Base-by-base conservation (phyloP, 164 flowering plant genomes). In the Platanus orientalis region DNA sequence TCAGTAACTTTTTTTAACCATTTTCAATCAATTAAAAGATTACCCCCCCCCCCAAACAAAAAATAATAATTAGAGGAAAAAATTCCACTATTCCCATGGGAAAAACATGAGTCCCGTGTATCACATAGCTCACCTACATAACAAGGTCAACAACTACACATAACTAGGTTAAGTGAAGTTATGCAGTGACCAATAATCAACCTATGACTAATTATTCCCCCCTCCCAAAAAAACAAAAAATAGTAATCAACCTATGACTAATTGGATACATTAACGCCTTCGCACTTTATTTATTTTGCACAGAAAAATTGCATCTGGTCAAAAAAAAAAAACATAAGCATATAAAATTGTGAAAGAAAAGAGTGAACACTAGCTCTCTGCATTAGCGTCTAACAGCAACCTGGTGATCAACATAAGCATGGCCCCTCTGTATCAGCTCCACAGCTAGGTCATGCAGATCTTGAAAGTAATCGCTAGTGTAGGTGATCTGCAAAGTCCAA, bases 331-430 rank as follows among this genome's bases (percentile, higher is more conserved):
- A 29, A 6, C 62, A 65, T 24, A 57, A 16, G 36, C 26, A 57
- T 25, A 25, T 12, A 48, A 58, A 26, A 16, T 11, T 25, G 6
- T 20, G 11, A n/a, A 36, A 34, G 36, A 60, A 29, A 11, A 47
- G 14, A 26, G 40, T 25, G 26, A 45, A 19, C 21, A 55, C 17
- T 50, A 17, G 52, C 6, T 19, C 44, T 21, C 20, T n/a, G 19
- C 25, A 45, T 14, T 13, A 21, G 36, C n/a, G 20, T 50, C 5
- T 17, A 26, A 71, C 5, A 58, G 11, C 45, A 71, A 94, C 99
- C 97, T 92, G 99, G 74, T 95, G 97, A 79, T 95, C 99, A 73
- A 95, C 97, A 69, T 95, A 95, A 12, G 97, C 99, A 79, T 85
- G 89, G 23, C 96, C 97, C 65, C 92, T 78, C 58, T 76, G 76